phyloP scores from a whole-genome alignment of 768 basidiomycete species.

The Naematelia encephala region DNA sequence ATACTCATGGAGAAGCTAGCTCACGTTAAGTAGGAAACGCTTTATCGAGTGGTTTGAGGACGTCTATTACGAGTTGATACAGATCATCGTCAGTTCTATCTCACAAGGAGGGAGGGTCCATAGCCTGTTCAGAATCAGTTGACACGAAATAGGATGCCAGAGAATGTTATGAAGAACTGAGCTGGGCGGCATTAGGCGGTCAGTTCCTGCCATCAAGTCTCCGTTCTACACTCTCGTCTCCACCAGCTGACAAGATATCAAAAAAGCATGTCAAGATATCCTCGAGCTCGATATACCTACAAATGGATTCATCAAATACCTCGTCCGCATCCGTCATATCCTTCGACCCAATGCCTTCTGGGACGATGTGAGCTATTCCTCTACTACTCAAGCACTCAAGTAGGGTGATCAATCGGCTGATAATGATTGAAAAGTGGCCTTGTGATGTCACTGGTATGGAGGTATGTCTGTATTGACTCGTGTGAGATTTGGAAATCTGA shows the following conservation, averaged over 20 bases:
- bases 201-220: conserved; percentile 14
- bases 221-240: too few relatives aligned
- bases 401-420: background rate
- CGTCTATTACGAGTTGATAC: conserved; percentile 17
- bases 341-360: conserved; percentile 16
- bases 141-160: background rate
- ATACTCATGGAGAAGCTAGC: too few relatives aligned
- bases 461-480: conserved; percentile 1
- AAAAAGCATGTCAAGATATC: too few relatives aligned
- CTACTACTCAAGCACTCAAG: too few relatives aligned
- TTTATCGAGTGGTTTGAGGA: conserved; percentile 28
- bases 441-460: conserved; percentile 25
- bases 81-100: conserved; percentile 18
- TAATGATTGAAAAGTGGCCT: conserved; percentile 13
- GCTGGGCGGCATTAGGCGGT: conserved; percentile 6
- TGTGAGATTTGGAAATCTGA: too few relatives aligned
- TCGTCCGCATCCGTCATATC: conserved; percentile 20
- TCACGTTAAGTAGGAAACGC: conserved; percentile 16
- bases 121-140: too few relatives aligned
- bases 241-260: too few relatives aligned
- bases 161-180: conserved; percentile 3
- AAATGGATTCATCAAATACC: conserved; percentile 20
- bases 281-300: conserved; percentile 1
- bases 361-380: conserved; percentile 24
- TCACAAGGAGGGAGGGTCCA: too few relatives aligned